Evolutionary conservation across 2,329 filamentous ascomycete species (phyloP), one percentile per base, ranked within the genome.

Genomic region (Claviceps maximensis): DNA sequence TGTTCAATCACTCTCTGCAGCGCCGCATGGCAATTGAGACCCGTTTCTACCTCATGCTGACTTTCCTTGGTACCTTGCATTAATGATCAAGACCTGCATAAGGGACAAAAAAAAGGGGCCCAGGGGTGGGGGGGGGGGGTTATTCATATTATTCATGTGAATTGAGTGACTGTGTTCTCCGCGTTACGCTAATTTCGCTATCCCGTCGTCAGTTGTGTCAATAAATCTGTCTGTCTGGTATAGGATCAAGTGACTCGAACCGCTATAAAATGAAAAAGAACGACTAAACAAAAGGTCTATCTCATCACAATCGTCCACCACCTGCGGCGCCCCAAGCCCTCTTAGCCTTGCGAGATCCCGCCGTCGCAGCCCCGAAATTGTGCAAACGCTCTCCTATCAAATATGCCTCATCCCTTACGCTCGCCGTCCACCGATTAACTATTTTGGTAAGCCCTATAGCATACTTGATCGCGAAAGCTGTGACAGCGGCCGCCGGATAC

Each of bases 391-490:
- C 91, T 2, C 93, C 93, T 63, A 97, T 93, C 46, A 98, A 73
- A 66, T 98, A 98, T 0, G 95, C 90, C 69, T 98, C 94, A 66
- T 98, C 94, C 41, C 89, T 77, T 47, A 98, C 89, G 54, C 84
- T 80, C 54, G 83, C 76, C 61, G 87, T 82, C 90, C 91, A 97
- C 21, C 80, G 73, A 47, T 79, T 78, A 50, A 93, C 77, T 51
- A 88, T 77, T 47, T 77, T 70, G 9, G 78, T 63, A n/a, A 84
- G 64, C 12, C 77, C 75, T 62, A 78, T 62, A 1, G 70, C 64
- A 31, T 75, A 67, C 53, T 60, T 67, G 3, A 72, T 61, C 3
- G 68, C 61, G 5, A 78, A 60, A 2, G 76, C 72, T 23, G 78
- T 66, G 2, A 80, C 67, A 2, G 76, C 74, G 23, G 78, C 72